Base-by-base conservation (phyloP, 2,329 filamentous ascomycete genomes). In the Cyphellophora europaea region DNA sequence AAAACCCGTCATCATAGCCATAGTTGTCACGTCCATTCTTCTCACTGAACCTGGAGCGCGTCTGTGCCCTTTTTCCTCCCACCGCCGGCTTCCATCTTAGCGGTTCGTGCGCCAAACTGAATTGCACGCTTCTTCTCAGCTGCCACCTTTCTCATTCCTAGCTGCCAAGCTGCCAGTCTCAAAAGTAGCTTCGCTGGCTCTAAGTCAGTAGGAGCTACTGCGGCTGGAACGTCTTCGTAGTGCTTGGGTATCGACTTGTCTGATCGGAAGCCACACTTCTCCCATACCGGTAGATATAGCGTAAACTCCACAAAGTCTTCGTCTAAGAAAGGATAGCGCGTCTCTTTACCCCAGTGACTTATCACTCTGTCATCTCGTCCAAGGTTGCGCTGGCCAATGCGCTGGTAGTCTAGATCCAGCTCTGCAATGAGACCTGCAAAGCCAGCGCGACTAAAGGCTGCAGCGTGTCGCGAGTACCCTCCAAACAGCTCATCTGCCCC, bases 401-500 rank as follows among this genome's bases (percentile, higher is more conserved):
- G 76, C 31, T 74, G 68, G 23, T 96, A 80, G 42, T 98, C 91
- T 3, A 96, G 69, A 40, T 82, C 75, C 4, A 98, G 72, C 58
- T 98, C 89, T 1, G 84, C 74, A 4, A 88, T 62, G 2, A 98
- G 71, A 0, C 80, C 84, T 0, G 61, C 41, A 47, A 85, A 86
- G 1, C 85, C 82, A 12, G 64, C 61, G 5, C 80, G 73, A 5
- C 69, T 64, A 53, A 82, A 95, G 0, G 88, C 86, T 3, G 77
- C 75, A 2, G 76, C 73, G 51, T 98, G 91, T 5, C 93, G 77
- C 6, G 77, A 78, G 55, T 98, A 98, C 5, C 91, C 91, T 11
- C 84, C 91, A 54, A 98, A 96, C 1, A 98, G 73, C 60, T 98
- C 91, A 53, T 98, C 91, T 2, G 93, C 93, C 2, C 93, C 91